These are phyloP conservation scores for Fulvia fulva DNA, from an alignment of 2,329 filamentous ascomycete genomes.

Conservation along the genomic window DNA sequence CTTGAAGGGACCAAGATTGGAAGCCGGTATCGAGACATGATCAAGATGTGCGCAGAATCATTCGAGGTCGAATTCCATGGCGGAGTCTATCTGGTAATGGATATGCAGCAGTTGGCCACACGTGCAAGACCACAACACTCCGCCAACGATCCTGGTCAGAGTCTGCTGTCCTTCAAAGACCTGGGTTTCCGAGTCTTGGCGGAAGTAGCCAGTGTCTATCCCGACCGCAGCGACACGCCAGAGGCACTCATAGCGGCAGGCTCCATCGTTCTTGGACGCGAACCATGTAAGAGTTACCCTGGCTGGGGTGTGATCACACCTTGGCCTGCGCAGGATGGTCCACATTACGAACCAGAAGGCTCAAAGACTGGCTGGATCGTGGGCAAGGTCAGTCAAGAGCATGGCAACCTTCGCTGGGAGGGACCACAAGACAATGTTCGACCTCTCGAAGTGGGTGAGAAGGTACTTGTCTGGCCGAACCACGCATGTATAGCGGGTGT, in stretches of 20 bases:
- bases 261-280: constrained; percentile 65
- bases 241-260: constrained; percentile 70
- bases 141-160: constrained; percentile 25
- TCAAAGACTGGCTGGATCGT: constrained; percentile 60
- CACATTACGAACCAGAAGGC: constrained; percentile 37
- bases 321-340: constrained; percentile 45
- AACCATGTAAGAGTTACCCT: constrained; percentile 66
- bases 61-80: constrained; percentile 65
- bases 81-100: constrained; percentile 70
- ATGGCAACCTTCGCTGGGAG: constrained; percentile 66
- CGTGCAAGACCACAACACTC: constrained; percentile 51
- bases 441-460: constrained; percentile 58
- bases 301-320: constrained; percentile 67
- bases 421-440: constrained; percentile 41
- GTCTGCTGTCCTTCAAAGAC: constrained; percentile 46
- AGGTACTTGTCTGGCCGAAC: constrained; percentile 71
- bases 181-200: constrained; percentile 67
- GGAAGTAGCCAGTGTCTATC: constrained; percentile 68
- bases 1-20: constrained; percentile 37
- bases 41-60: constrained; percentile 35
- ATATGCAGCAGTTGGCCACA: constrained; percentile 75
- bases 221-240: constrained; percentile 50
- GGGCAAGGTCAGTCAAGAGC: constrained; percentile 70
- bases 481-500: constrained; percentile 75
- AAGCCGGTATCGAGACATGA: constrained; percentile 29